These are phyloP conservation scores for Quercus mongolica DNA, from an alignment of 306 rosid species.

Conservation along the genomic window DNA sequence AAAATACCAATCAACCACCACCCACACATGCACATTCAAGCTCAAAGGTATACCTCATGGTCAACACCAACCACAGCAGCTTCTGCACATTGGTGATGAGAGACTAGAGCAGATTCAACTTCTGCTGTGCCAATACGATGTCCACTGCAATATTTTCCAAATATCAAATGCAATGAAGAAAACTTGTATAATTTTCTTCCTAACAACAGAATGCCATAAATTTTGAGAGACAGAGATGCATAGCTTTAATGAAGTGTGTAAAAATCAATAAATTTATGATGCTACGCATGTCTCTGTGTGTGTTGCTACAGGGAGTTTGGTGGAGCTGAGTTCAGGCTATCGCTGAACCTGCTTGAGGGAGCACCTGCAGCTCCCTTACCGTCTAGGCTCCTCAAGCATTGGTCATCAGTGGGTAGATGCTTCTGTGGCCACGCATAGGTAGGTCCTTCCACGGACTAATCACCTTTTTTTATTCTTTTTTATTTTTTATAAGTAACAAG, in stretches of 20 bases:
- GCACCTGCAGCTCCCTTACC: no score
- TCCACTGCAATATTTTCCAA: conserved; percentile 55
- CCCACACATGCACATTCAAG: conserved; percentile 4
- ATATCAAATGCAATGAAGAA: conserved; percentile 9
- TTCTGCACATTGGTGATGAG: conserved; percentile 91
- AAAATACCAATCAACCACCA: not conserved
- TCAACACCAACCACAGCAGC: conserved; percentile 99
- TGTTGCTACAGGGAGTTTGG: no score
- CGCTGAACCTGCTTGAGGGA: no score
- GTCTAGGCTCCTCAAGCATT: no score
- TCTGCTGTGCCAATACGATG: conserved; percentile 99
- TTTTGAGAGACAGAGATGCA: not conserved
- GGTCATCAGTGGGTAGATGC: no score
- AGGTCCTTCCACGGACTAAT: no score
- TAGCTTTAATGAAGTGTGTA: not conserved
- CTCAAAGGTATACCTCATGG: conserved; percentile 67
- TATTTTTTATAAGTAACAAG: no score
- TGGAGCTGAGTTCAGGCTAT: no score
- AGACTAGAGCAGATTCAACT: conserved; percentile 96
- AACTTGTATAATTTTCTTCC: not conserved
- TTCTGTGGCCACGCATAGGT: no score
- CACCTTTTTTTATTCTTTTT: no score
- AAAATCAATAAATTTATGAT: not conserved
- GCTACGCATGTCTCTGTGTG: not conserved
- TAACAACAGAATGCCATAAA: not conserved